phyloP scores from a whole-genome alignment of 2,329 filamentous ascomycete genomes.

The Colletotrichum euphorbiae region DNA sequence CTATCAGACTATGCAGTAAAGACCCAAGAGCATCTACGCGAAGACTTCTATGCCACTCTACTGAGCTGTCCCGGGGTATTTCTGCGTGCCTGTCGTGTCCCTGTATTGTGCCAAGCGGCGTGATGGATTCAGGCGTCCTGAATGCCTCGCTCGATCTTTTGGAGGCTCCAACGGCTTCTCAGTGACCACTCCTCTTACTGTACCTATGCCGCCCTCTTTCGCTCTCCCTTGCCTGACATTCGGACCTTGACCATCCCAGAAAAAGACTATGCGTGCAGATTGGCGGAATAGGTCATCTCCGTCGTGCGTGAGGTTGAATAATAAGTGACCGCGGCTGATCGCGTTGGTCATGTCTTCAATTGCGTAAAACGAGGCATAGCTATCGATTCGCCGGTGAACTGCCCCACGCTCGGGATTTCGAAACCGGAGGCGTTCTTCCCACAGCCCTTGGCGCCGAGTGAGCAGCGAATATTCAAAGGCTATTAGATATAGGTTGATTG shows the following conservation, averaged over 20 bases:
- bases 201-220: background rate
- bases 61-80: background rate
- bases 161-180: background rate
- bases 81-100: background rate
- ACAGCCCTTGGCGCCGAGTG: background rate
- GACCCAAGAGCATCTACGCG: background rate
- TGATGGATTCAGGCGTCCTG: background rate
- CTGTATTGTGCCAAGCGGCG: background rate
- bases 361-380: background rate
- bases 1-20: background rate
- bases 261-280: background rate
- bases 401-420: too few relatives aligned
- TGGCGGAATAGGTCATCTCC: background rate
- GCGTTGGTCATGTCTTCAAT: background rate
- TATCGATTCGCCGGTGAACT: too few relatives aligned
- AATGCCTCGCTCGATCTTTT: background rate
- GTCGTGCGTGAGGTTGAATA: background rate
- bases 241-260: background rate
- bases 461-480: background rate
- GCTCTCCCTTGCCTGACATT: background rate
- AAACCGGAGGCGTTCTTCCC: background rate
- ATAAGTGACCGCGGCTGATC: background rate
- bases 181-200: background rate
- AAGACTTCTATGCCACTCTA: background rate
- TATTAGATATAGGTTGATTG: background rate